A percentile compares a stretch with the other conserved stretches of the same genome.
phyloP scores from a whole-genome alignment of 805 yeast species.

The Yarrowia sp. region DNA sequence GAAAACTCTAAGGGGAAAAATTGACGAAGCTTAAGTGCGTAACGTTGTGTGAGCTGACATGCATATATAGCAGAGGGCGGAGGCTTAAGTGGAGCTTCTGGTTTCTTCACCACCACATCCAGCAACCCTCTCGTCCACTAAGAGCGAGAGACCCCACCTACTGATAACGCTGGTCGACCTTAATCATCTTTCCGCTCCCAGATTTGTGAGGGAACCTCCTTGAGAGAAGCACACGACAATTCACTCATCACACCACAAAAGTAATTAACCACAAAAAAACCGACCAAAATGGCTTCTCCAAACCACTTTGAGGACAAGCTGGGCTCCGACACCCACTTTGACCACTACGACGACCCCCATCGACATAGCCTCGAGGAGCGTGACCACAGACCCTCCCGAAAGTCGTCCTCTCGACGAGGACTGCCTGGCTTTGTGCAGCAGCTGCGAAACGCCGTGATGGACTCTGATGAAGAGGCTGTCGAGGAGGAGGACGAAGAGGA shows the following conservation, averaged over 20 bases:
- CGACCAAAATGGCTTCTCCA: conserved; percentile 9
- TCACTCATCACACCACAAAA: not conserved
- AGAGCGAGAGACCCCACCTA: conserved; percentile 35
- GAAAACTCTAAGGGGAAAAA: conserved; percentile 33
- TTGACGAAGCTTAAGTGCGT: conserved; percentile 2
- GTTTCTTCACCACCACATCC: conserved; percentile 27
- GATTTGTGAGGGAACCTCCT: conserved; percentile 39
- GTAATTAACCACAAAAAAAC: not conserved
- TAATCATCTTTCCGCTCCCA: conserved; percentile 34
- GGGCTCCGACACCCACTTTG: conserved; percentile 33
- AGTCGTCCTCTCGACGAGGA: conserved; percentile 37
- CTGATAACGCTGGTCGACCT: conserved; percentile 37
- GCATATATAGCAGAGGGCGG: conserved; percentile 27
- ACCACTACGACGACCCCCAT: conserved; percentile 36
- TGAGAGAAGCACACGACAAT: conserved; percentile 32
- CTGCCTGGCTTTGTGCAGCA: conserved; percentile 38
- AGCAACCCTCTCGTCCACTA: conserved; percentile 39
- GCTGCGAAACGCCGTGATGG: conserved; percentile 38
- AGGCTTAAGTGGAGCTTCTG: not conserved
- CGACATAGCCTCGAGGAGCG: conserved; percentile 38
- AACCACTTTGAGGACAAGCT: conserved; percentile 36
- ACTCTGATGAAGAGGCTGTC: conserved; percentile 41
- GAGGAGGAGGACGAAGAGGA: conserved; percentile 40
- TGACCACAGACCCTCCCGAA: conserved; percentile 28
- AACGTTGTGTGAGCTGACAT: conserved; percentile 3